Base-by-base conservation (phyloP, 2,329 filamentous ascomycete genomes). In the Sporothrix pseudoabietina region DNA sequence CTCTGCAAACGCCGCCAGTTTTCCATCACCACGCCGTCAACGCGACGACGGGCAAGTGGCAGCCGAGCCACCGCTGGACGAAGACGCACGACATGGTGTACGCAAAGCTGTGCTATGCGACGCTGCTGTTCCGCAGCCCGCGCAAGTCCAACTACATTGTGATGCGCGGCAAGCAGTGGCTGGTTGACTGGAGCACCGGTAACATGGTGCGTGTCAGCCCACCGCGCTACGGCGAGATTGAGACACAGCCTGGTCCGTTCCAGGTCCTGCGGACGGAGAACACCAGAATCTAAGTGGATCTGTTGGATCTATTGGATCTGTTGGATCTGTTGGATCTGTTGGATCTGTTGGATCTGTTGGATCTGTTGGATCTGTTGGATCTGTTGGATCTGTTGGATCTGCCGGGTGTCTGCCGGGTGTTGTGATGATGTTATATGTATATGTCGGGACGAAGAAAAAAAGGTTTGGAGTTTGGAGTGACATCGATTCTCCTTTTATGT, bases 101-200 rank as follows among this genome's bases (percentile, higher is more conserved):
- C 74, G 87, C 87, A 70, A 88, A 87, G 79, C 82, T 88, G 10
- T 89, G 87, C 80, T 88, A 88, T 79, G 85, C 85, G n/a, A 86
- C 88, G 69, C 81, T 89, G 10, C 82, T 88, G 32, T 87, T 86
- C 78, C 83, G 85, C 73, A 87, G 85, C 74, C 88, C 88, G 32
- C 82, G 87, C 71, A 89, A 89, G 78, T 87, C 84, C 74, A 87
- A 88, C 77, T 87, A 87, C 76, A 84, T 89, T 73, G 84, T 89
- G 77, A 83, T 82, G 79, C 84, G 86, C 75, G 87, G 87, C 57
- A 88, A 86, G 78, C 83, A 87, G 77, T 89, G 87, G 86, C 84
- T 84, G 74, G 86, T 89, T 59, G 87, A 89, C 81, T 89, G 87
- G 87, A 80, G 80, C 16, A 88, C 86, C 19, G 87, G 87, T 52